Conservation (phyloP, 352 stramenopile species). For the Phytophthora cactorum region DNA sequence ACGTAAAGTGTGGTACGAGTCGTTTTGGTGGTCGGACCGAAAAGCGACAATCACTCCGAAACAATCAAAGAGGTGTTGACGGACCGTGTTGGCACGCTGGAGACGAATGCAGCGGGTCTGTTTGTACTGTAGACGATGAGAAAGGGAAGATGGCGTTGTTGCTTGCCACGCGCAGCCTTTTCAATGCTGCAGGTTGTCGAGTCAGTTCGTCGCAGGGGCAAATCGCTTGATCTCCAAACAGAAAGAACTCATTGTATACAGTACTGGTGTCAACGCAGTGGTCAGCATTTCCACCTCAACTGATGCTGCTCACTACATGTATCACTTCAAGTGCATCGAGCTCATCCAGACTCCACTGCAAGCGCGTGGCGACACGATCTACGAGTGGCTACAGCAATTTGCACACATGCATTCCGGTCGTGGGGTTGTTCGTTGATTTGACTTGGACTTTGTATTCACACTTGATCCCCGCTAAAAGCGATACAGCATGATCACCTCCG, state of each 20-base stretch:
- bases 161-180: slow-evolving; percentile 7
- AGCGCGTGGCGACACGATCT: slow-evolving; percentile 8
- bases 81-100: neutral
- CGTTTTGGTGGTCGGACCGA: slow-evolving; percentile 17
- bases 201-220: slow-evolving; percentile 10
- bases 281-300: slow-evolving; percentile 1
- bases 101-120: neutral
- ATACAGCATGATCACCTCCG: slow-evolving; percentile 23
- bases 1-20: slow-evolving; percentile 11
- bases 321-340: neutral
- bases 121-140: neutral
- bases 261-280: neutral
- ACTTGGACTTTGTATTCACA: slow-evolving; percentile 11
- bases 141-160: neutral
- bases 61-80: neutral
- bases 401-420: neutral
- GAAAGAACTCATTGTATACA: neutral
- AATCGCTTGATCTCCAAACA: slow-evolving; percentile 16
- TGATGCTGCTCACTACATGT: slow-evolving; percentile 3
- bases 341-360: slow-evolving; percentile 3
- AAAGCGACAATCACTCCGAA: slow-evolving; percentile 11
- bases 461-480: slow-evolving; percentile 12
- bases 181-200: slow-evolving; percentile 3
- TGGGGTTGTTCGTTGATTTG: slow-evolving; percentile 17
- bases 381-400: slow-evolving; percentile 11